Evolutionary conservation across 2,329 filamentous ascomycete species (phyloP).

Genomic region (Fusarium caatingaense): DNA sequence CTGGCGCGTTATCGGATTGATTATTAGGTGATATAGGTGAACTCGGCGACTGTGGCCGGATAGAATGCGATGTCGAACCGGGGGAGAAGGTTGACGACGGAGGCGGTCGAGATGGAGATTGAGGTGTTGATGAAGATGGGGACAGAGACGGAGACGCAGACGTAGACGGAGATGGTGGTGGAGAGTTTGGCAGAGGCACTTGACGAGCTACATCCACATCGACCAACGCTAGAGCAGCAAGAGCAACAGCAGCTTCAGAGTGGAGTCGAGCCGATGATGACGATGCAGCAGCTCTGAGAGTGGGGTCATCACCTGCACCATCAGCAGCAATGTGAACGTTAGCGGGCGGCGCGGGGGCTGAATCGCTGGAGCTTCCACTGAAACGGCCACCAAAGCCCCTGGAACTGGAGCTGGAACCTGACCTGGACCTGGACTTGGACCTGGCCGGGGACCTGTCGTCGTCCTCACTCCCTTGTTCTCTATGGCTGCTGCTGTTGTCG

Average conservation of each 20-base stretch:
- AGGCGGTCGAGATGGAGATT: slow-evolving; percentile 48
- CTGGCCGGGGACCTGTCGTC: slow-evolving; percentile 13
- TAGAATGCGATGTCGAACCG: slow-evolving; percentile 48
- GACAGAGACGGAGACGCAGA: slow-evolving; percentile 47
- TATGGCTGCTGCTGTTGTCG: slow-evolving; percentile 26
- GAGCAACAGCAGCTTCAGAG: slow-evolving; percentile 31
- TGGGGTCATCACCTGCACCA: slow-evolving; percentile 25
- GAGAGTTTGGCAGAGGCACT: slow-evolving; percentile 57
- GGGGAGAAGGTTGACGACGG: slow-evolving; percentile 48
- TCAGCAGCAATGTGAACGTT: slow-evolving; percentile 22
- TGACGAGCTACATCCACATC: slow-evolving; percentile 52
- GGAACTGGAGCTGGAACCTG: not conserved
- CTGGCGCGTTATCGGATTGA: slow-evolving; percentile 43
- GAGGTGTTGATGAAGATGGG: slow-evolving; percentile 37
- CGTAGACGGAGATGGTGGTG: slow-evolving; percentile 53
- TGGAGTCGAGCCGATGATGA: slow-evolving; percentile 51
- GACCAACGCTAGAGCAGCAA: slow-evolving; percentile 43
- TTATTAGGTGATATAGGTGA: slow-evolving; percentile 43
- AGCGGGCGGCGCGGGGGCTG: slow-evolving; percentile 38
- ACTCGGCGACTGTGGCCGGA: slow-evolving; percentile 48
- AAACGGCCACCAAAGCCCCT: slow-evolving; percentile 22
- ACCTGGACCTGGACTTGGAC: slow-evolving; percentile 1
- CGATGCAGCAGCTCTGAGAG: slow-evolving; percentile 39
- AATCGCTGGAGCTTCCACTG: slow-evolving; percentile 33
- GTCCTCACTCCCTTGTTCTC: slow-evolving; percentile 23